Conservation (phyloP, 176 grass and related monocot genomes). For the Juncus effusus region DNA sequence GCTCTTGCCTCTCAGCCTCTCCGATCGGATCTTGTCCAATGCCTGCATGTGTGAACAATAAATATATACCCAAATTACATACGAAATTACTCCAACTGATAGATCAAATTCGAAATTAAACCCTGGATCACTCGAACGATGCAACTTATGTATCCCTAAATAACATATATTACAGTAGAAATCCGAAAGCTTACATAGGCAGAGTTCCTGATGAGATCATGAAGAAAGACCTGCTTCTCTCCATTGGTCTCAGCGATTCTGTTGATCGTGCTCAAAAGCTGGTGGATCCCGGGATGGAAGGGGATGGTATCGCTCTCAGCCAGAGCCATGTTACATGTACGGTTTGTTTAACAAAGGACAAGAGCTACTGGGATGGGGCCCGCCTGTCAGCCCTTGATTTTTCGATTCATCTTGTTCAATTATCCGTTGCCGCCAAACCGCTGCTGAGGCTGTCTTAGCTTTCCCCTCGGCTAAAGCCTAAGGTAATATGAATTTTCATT, state of each 20-base stretch:
- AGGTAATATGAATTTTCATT: no score
- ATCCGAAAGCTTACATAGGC: constrained; percentile 50
- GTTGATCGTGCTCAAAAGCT: no score
- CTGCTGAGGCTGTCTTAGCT: constrained; percentile 19
- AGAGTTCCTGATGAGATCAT: constrained; percentile 62
- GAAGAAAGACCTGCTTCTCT: no score
- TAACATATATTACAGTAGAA: not conserved
- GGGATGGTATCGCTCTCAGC: no score
- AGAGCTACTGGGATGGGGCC: not conserved
- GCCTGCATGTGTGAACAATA: constrained; percentile 39
- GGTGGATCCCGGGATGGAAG: no score
- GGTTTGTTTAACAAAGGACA: no score
- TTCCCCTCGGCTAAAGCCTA: constrained; percentile 11
- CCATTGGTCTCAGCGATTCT: no score
- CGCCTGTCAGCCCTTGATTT: constrained; percentile 6
- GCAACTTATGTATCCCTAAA: no score
- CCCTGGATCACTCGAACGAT: no score
- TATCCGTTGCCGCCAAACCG: constrained; percentile 30
- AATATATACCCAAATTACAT: not conserved
- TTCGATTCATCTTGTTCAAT: constrained; percentile 27
- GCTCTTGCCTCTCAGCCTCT: constrained; percentile 91
- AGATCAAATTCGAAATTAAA: no score
- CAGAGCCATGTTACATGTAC: no score
- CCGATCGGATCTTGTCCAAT: constrained; percentile 94
- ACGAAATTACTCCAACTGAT: no score